Conservation (phyloP, 805 yeast species). For the Jamesozyma spencerorum region DNA sequence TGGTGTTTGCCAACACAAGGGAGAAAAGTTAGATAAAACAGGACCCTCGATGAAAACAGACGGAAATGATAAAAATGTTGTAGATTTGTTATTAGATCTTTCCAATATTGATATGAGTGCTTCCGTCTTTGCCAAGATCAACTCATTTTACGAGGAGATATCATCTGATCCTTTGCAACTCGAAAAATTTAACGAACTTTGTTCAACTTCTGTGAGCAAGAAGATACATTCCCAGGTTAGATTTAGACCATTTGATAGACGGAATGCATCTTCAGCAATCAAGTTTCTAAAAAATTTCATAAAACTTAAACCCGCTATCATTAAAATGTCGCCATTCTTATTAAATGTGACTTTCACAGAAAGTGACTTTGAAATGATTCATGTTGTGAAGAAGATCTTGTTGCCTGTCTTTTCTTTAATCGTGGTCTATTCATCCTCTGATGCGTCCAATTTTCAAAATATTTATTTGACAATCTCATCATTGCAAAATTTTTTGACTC, state of each 20-base stretch:
- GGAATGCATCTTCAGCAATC: slow-evolving; percentile 5
- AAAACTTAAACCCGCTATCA: slow-evolving; percentile 3
- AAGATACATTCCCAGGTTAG: no score
- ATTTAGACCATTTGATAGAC: slow-evolving; percentile 5
- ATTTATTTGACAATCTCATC: slow-evolving; percentile 1
- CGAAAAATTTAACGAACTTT: slow-evolving; percentile 1
- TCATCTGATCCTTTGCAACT: not conserved
- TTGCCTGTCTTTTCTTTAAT: slow-evolving; percentile 1
- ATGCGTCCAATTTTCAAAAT: slow-evolving; percentile 6
- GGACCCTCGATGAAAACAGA: not conserved
- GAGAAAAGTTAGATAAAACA: not conserved
- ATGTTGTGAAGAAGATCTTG: slow-evolving; percentile 3
- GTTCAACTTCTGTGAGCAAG: not conserved
- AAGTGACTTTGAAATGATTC: slow-evolving; percentile 6
- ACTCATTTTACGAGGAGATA: slow-evolving; percentile 10
- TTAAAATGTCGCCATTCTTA: slow-evolving; percentile 6
- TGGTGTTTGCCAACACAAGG: not conserved
- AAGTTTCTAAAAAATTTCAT: slow-evolving; percentile 5
- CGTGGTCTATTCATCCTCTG: slow-evolving; percentile 4
- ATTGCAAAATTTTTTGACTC: slow-evolving; percentile 4
- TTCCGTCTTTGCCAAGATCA: slow-evolving; percentile 12
- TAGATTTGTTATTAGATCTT: slow-evolving; percentile 8
- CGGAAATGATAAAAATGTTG: not conserved
- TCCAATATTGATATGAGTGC: slow-evolving; percentile 7
- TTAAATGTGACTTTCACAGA: slow-evolving; percentile 9